These are phyloP conservation scores for Tirmania nivea DNA, from an alignment of 495 filamentous ascomycete species.

Conservation along the genomic window DNA sequence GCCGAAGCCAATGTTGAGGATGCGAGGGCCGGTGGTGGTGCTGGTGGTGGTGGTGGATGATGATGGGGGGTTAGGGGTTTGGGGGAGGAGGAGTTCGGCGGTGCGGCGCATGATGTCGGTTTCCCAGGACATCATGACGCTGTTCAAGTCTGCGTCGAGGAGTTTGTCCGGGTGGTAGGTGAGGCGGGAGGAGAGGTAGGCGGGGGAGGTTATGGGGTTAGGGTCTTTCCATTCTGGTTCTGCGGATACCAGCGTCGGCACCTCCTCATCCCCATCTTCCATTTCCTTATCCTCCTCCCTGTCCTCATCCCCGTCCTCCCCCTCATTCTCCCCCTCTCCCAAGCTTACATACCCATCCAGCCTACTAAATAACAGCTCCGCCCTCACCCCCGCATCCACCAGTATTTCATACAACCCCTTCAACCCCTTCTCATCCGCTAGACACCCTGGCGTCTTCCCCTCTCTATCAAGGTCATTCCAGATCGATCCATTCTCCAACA, in stretches of 20 bases:
- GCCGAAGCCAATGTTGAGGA: conserved; percentile 85
- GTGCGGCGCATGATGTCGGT: conserved; percentile 66
- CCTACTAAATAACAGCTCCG: conserved; percentile 60
- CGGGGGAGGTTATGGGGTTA: conserved; percentile 22
- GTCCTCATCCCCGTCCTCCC: conserved; percentile 27
- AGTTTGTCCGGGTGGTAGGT: conserved; percentile 48
- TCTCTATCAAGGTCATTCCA: conserved; percentile 86
- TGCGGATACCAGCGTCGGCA: not conserved
- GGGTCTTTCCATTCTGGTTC: conserved; percentile 9
- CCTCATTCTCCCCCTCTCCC: conserved; percentile 36
- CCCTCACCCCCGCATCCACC: conserved; percentile 79
- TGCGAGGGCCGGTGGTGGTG: conserved; percentile 33
- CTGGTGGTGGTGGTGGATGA: conserved; percentile 18
- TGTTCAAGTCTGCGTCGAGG: conserved; percentile 60
- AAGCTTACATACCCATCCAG: conserved; percentile 54
- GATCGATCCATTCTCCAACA: conserved; percentile 74
- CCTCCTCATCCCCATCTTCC: not conserved
- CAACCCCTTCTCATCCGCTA: conserved; percentile 50
- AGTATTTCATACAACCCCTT: conserved; percentile 60
- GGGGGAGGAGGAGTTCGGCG: conserved; percentile 39
- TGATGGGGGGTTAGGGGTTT: conserved; percentile 2
- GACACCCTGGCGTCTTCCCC: conserved; percentile 77
- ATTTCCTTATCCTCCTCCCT: conserved; percentile 13
- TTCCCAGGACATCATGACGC: conserved; percentile 98
- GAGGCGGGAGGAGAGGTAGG: conserved; percentile 57